phyloP scores from a whole-genome alignment of 2,329 filamentous ascomycete species.

The Verticillium isaacii region DNA sequence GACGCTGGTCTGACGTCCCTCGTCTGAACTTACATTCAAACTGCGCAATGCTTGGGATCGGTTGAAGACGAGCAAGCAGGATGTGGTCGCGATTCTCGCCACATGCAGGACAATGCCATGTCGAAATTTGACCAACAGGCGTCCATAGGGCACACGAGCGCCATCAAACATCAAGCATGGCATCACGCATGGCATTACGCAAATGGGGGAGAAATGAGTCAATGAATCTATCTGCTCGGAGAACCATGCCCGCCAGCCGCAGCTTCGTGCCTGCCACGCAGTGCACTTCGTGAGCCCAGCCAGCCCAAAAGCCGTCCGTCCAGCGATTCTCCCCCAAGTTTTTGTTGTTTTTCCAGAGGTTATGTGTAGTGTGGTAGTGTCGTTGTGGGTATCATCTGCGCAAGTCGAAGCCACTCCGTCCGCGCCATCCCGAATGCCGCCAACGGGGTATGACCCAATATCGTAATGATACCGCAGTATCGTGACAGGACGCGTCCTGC shows the following conservation, averaged over 20 bases:
- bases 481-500: background rate
- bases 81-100: too few species aligned
- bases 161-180: background rate
- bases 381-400: constrained; percentile 3
- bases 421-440: background rate
- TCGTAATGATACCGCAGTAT: background rate
- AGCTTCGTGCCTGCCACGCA: background rate
- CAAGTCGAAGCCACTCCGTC: constrained; percentile 1
- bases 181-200: background rate
- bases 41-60: too few species aligned
- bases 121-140: too few species aligned
- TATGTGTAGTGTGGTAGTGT: constrained; percentile 11
- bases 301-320: constrained; percentile 9
- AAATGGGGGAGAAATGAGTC: background rate
- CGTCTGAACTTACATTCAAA: too few species aligned
- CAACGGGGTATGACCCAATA: background rate
- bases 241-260: background rate
- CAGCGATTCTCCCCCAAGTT: constrained; percentile 12
- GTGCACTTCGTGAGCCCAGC: background rate
- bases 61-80: too few species aligned
- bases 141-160: too few species aligned
- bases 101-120: too few species aligned
- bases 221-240: constrained; percentile 1
- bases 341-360: constrained; percentile 12
- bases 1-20: too few species aligned